A percentile compares a stretch with the other conserved stretches of the same genome.
phyloP scores from a whole-genome alignment of 208 protist species.

The Herpetomonas samuelpessoai region DNA sequence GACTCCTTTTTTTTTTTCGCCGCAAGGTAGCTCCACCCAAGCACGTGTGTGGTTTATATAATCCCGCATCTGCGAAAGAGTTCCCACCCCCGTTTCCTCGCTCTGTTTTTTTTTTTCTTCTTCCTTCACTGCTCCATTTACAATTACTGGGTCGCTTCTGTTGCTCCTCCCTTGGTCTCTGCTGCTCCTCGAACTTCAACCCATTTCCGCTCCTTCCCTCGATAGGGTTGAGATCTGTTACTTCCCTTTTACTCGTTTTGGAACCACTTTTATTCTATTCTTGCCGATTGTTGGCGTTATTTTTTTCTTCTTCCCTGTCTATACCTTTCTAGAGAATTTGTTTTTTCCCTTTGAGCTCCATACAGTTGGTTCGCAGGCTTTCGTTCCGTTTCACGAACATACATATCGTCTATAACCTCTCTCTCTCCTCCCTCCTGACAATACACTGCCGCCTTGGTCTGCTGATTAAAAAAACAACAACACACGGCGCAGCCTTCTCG shows the following conservation, averaged over 20 bases:
- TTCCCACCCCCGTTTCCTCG: background rate
- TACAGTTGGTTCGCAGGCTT: background rate
- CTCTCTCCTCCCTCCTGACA: background rate
- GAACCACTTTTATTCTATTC: background rate
- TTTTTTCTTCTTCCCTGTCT: conserved; percentile 3
- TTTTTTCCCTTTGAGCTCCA: conserved; percentile 11
- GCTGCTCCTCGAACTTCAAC: background rate
- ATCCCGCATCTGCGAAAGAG: conserved; percentile 4
- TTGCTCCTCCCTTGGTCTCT: background rate
- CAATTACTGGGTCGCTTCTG: background rate
- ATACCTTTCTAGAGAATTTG: background rate
- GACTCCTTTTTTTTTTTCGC: conserved; percentile 2
- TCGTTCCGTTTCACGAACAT: background rate
- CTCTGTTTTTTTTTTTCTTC: conserved; percentile 11
- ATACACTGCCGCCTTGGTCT: background rate
- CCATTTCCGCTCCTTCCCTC: background rate
- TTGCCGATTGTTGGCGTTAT: background rate
- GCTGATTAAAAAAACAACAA: background rate
- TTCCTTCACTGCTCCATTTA: background rate
- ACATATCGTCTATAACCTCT: no score
- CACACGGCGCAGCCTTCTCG: background rate
- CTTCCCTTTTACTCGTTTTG: background rate
- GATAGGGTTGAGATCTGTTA: background rate
- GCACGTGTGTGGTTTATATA: background rate
- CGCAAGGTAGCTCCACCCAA: background rate